These are phyloP conservation scores for Cubamyces sp. DNA, from an alignment of 768 basidiomycete genomes.

Conservation along the genomic window DNA sequence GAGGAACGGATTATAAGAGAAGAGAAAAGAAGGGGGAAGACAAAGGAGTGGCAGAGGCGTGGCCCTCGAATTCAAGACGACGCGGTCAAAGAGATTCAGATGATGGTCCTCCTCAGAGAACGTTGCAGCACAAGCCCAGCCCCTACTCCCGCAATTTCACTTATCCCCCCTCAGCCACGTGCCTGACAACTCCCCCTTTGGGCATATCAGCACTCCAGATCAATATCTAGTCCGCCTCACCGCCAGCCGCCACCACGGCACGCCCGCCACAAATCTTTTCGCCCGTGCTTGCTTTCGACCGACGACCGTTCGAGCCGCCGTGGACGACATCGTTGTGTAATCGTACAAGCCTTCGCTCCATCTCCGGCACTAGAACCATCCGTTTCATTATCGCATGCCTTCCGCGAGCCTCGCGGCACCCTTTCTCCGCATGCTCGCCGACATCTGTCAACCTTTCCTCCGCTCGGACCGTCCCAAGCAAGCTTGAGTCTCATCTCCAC, in stretches of 20 bases:
- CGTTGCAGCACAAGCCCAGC: neutral
- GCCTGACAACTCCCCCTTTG: constrained; percentile 2
- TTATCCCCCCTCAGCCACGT: constrained; percentile 6
- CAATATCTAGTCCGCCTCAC: neutral
- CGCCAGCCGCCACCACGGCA: too few relatives aligned
- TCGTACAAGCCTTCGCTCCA: neutral
- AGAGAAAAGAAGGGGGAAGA: constrained; percentile 6
- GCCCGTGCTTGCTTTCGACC: too few relatives aligned
- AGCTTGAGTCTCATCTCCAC: neutral
- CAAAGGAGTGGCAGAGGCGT: constrained; percentile 31
- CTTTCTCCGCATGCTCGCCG: neutral
- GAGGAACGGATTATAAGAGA: constrained; percentile 17
- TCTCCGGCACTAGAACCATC: constrained; percentile 1
- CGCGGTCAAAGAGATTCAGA: neutral
- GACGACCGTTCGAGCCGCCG: neutral
- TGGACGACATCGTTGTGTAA: neutral
- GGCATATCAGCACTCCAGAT: neutral
- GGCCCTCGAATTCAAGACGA: constrained; percentile 7
- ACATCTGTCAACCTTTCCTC: neutral
- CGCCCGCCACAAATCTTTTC: too few relatives aligned
- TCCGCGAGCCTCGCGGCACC: neutral
- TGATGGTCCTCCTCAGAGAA: neutral
- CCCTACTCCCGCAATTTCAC: constrained; percentile 10
- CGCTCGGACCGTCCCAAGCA: neutral
- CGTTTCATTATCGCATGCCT: neutral